These are phyloP conservation scores for Cryptosporidium bovis DNA, from an alignment of 169 alveolate genomes.

Conservation along the genomic window DNA sequence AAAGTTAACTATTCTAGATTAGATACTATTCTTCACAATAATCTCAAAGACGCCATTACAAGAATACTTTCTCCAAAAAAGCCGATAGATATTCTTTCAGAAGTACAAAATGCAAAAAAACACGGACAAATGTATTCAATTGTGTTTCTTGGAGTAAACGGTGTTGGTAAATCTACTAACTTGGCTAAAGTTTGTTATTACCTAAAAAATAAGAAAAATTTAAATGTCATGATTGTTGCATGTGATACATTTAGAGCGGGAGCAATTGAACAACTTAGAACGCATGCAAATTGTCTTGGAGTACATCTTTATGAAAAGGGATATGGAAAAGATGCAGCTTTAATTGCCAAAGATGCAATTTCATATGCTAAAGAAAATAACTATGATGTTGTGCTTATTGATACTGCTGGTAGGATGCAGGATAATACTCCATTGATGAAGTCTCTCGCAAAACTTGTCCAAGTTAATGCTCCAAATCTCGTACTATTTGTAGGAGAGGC, in stretches of 20 bases:
- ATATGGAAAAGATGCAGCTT: slow-evolving; percentile 98
- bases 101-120: slow-evolving; percentile 91
- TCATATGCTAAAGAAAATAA: slow-evolving; percentile 88
- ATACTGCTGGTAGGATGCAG: slow-evolving; percentile 99
- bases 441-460: slow-evolving; percentile 94
- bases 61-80: slow-evolving; percentile 91
- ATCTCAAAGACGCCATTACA: slow-evolving; percentile 86
- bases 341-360: slow-evolving; percentile 95
- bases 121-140: slow-evolving; percentile 91
- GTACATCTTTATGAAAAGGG: slow-evolving; percentile 97
- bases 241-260: slow-evolving; percentile 99
- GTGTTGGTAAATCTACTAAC: slow-evolving; percentile 99
- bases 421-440: slow-evolving; percentile 96
- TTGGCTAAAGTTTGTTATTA: slow-evolving; percentile 97
- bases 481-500: slow-evolving; percentile 99
- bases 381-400: slow-evolving; percentile 97
- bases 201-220: slow-evolving; percentile 93
- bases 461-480: slow-evolving; percentile 96
- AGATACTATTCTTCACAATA: slow-evolving; percentile 87
- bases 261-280: slow-evolving; percentile 98
- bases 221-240: slow-evolving; percentile 96
- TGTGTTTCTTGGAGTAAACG: slow-evolving; percentile 98
- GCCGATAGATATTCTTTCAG: slow-evolving; percentile 89
- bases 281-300: slow-evolving; percentile 94
- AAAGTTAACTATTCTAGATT: slow-evolving; percentile 85